Evolutionary conservation across 2,329 filamentous ascomycete genomes (phyloP).

Genomic region (Xylariales sp.): DNA sequence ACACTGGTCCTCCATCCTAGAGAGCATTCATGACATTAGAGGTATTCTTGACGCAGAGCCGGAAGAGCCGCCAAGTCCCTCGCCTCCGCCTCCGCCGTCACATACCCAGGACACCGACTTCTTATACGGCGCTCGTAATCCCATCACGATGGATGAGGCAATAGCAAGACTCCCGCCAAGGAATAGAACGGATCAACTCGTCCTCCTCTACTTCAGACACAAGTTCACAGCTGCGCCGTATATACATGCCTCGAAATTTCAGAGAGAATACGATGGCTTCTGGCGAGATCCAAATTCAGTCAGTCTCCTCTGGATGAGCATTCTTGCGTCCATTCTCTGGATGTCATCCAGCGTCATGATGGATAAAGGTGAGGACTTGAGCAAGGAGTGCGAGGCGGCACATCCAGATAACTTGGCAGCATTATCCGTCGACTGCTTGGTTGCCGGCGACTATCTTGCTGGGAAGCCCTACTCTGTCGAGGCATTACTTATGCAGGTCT

Average conservation of each 20-base stretch:
- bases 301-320: constrained; percentile 45
- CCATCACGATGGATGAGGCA: constrained; percentile 27
- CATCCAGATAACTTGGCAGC: constrained; percentile 25
- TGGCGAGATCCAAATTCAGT: constrained; percentile 35
- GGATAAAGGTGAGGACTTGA: constrained; percentile 20
- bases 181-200: constrained; percentile 24
- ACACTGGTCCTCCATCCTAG: constrained; percentile 30
- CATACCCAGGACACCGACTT: constrained; percentile 21
- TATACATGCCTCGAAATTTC: constrained; percentile 37
- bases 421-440: constrained; percentile 40
- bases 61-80: constrained; percentile 18
- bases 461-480: constrained; percentile 42
- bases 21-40: constrained; percentile 29
- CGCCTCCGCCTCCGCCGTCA: constrained; percentile 18
- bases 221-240: constrained; percentile 28
- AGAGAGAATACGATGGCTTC: constrained; percentile 42
- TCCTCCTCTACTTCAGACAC: constrained; percentile 28
- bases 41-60: constrained; percentile 23
- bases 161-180: constrained; percentile 23
- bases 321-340: constrained; percentile 43
- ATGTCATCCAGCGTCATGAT: constrained; percentile 32
- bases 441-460: constrained; percentile 43
- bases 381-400: constrained; percentile 17
- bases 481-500: constrained; percentile 41
- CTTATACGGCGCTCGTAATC: constrained; percentile 19